A percentile compares a stretch with the other conserved stretches of the same genome.
Conservation (phyloP, 2,329 filamentous ascomycete genomes). For the Venturia nashicola region DNA sequence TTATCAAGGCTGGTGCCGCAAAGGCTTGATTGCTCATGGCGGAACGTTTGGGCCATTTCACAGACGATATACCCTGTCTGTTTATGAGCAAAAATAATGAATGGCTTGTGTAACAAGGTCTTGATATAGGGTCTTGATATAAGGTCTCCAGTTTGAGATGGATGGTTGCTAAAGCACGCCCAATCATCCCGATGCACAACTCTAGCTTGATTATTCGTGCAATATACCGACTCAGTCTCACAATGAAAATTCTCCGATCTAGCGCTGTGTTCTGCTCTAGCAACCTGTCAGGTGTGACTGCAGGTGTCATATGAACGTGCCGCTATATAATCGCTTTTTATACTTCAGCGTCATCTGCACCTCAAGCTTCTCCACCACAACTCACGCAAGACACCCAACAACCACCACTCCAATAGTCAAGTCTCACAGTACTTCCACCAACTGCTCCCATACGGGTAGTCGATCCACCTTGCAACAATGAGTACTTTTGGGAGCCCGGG, state of each 20-base stretch:
- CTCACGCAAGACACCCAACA: not conserved
- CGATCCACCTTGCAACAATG: not conserved
- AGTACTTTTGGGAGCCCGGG: constrained; percentile 55
- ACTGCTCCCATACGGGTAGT: not conserved
- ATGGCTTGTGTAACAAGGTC: not conserved
- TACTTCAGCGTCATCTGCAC: not conserved
- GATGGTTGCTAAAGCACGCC: not conserved
- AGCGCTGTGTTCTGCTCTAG: not conserved
- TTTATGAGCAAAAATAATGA: not conserved
- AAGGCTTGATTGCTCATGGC: constrained; percentile 32
- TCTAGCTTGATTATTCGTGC: not conserved
- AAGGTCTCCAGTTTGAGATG: not conserved
- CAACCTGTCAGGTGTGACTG: not conserved
- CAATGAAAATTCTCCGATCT: not conserved
- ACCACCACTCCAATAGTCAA: not conserved
- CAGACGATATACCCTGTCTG: not conserved
- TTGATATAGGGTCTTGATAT: too few species aligned
- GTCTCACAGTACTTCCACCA: not conserved
- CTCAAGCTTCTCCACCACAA: not conserved
- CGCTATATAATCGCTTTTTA: not conserved
- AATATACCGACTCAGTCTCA: not conserved
- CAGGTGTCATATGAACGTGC: not conserved
- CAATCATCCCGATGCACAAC: not conserved
- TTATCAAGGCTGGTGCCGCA: constrained; percentile 82
- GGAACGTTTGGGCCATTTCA: not conserved